Evolutionary conservation across 2,329 filamentous ascomycete species (phyloP), one percentile per base, ranked within the genome.

Genomic region (Eutypa lata): DNA sequence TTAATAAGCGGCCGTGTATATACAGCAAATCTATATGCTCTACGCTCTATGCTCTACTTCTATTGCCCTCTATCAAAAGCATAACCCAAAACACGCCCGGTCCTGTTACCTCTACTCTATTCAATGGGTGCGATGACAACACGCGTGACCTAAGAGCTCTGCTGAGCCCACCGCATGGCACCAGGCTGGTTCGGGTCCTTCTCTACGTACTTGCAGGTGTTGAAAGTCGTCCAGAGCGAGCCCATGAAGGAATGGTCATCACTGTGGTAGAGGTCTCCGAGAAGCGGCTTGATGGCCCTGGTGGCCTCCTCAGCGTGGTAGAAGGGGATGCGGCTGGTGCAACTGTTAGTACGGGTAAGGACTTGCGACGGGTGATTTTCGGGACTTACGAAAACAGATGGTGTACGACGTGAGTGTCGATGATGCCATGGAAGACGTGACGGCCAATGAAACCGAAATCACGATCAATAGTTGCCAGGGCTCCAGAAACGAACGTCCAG

Each of bases 401-500:
- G 63, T 83, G 81, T 28, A 81, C 75, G 31, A 83, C 77, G 28
- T 79, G 76, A 45, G 80, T 77, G 61, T 83, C 80, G 28, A 83
- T 75, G n/a, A 87, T 87, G 57, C 81, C 79, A 68, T 87, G 84
- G 75, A 87, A 85, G 56, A 87, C 71, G 67, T 86, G 78, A n/a
- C 76, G 76, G 47, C 83, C 84, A 57, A 87, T 78, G 65, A 83
- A 86, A 43, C 84, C 84, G 56, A 86, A 82, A 53, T 84, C 80
- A 45, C 84, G 80, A 68, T 88, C 84, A 26, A 88, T 76, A 3
- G 84, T 87, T 35, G 81, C 78, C 14, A 82, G 72, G 2, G 84
- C 83, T 24, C 84, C 84, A 60, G 82, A 80, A 55, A 82, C 77
- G 60, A 81, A 87, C 21, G 79, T 83, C 84, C 84, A 87, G 51